These are phyloP conservation scores for Candida rishiriensis DNA, from an alignment of 805 yeast species.

Conservation along the genomic window DNA sequence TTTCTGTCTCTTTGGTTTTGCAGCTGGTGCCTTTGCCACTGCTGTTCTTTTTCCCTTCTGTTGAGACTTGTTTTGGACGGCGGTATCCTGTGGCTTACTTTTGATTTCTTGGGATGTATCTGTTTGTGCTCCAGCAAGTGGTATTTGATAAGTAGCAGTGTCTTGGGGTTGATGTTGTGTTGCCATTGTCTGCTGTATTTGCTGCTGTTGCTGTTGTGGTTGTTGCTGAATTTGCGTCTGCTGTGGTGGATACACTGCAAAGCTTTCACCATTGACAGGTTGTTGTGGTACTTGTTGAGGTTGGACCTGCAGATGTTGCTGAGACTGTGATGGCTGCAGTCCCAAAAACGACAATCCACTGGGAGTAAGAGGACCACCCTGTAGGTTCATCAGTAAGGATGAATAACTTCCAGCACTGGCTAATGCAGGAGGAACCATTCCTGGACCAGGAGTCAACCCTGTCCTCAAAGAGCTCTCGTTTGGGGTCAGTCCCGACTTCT, in stretches of 20 bases:
- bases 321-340: constrained; percentile 3
- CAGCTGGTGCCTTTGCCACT: too few relatives aligned
- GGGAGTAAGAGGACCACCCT: constrained; percentile 24
- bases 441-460: constrained; percentile 67
- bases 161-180: too few relatives aligned
- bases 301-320: neutral
- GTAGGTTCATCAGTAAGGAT: constrained; percentile 20
- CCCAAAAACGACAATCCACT: constrained; percentile 18
- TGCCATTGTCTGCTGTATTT: neutral
- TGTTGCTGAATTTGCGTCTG: neutral
- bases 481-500: constrained; percentile 65
- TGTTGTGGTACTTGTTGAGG: neutral
- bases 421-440: constrained; percentile 28
- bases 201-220: neutral
- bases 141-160: too few relatives aligned
- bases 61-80: too few relatives aligned
- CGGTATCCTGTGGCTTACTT: too few relatives aligned
- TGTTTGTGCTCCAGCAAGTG: too few relatives aligned
- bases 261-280: neutral
- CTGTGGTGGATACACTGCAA: neutral
- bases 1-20: too few relatives aligned
- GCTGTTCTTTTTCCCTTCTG: too few relatives aligned
- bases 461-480: constrained; percentile 69
- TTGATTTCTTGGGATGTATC: too few relatives aligned
- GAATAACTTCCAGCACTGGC: constrained; percentile 13